Evolutionary conservation across 2,329 filamentous ascomycete genomes (phyloP).

Genomic region (Verticillium albo-atrum): DNA sequence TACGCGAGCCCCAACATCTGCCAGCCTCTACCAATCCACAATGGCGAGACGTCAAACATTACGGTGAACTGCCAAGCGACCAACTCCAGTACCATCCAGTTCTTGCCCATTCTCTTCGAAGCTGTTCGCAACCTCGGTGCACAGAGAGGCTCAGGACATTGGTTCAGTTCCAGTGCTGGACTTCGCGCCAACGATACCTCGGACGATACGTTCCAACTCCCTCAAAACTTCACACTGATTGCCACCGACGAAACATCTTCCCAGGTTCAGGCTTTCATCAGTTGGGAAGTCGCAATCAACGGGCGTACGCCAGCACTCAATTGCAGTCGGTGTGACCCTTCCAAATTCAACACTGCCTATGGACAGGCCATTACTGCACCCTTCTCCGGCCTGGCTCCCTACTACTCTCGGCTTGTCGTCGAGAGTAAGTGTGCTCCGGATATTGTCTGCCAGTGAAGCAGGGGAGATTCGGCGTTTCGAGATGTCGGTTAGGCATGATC

Average conservation of each 20-base stretch:
- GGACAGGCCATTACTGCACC: constrained; percentile 8
- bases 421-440: constrained; percentile 9
- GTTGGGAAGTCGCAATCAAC: constrained; percentile 4
- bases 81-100: constrained; percentile 5
- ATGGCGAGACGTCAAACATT: constrained; percentile 8
- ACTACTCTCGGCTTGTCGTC: constrained; percentile 8
- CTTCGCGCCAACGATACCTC: constrained; percentile 8
- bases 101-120: constrained; percentile 8
- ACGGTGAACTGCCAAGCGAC: constrained; percentile 7
- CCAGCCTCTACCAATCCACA: constrained; percentile 7
- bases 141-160: constrained; percentile 2
- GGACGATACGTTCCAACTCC: constrained; percentile 8
- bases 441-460: constrained; percentile 7
- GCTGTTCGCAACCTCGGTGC: constrained; percentile 12
- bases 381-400: constrained; percentile 8
- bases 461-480: no score
- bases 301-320: neutral
- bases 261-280: constrained; percentile 7
- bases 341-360: constrained; percentile 8
- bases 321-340: constrained; percentile 9
- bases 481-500: no score
- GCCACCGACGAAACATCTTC: constrained; percentile 5
- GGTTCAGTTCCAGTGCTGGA: constrained; percentile 4
- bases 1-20: constrained; percentile 6
- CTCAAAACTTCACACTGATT: constrained; percentile 6